Evolutionary conservation across 2,329 filamentous ascomycete genomes (phyloP).

Genomic region (Nothomitra cinnamomea): DNA sequence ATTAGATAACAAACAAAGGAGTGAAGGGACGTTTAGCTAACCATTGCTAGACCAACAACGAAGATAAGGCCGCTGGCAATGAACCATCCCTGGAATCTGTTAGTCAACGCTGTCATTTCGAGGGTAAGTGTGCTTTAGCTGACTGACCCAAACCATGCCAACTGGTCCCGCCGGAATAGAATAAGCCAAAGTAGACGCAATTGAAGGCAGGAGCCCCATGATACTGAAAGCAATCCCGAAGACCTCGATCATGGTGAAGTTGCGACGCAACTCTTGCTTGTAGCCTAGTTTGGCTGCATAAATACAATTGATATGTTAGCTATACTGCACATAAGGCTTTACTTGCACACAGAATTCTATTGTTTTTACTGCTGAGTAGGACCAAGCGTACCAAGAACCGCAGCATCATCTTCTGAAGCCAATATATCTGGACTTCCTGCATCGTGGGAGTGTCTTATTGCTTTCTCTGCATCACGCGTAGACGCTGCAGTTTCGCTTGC

Average conservation of each 20-base stretch:
- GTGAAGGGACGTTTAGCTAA: conserved; percentile 19
- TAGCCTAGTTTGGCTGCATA: conserved; percentile 22
- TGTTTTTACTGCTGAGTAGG: too few species aligned
- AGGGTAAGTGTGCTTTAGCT: not conserved
- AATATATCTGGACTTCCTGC: not conserved
- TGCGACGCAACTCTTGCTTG: conserved; percentile 43
- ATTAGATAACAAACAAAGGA: not conserved
- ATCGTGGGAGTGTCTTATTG: not conserved
- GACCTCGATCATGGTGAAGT: conserved; percentile 44
- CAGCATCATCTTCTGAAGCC: not conserved
- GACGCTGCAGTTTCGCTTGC: not conserved
- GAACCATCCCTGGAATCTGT: conserved; percentile 31
- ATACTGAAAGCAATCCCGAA: conserved; percentile 39
- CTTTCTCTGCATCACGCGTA: not conserved
- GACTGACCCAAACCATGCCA: conserved; percentile 41
- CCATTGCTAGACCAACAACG: conserved; percentile 41
- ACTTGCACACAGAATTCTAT: too few species aligned
- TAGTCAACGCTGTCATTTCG: conserved; percentile 1
- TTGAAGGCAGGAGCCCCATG: conserved; percentile 22
- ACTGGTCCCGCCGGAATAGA: conserved; percentile 41
- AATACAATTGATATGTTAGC: not conserved
- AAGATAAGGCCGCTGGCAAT: conserved; percentile 40
- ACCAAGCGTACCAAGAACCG: not conserved
- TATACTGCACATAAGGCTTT: not conserved
- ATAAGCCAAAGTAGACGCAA: conserved; percentile 40